Base-by-base conservation (phyloP, 2,329 filamentous ascomycete species). In the Trichoderma sp. region DNA sequence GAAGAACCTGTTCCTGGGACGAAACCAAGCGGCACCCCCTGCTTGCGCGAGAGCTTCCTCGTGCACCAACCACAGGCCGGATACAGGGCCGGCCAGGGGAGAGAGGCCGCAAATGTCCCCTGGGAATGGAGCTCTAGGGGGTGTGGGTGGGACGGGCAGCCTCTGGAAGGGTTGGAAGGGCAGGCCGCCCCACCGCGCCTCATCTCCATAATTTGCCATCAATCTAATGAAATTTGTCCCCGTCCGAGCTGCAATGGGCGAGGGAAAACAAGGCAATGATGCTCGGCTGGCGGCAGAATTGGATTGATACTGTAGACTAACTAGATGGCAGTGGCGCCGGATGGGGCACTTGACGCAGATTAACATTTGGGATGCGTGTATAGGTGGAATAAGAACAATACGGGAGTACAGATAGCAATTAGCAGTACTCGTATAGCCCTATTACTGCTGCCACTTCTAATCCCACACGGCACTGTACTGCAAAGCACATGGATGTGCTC, bases 1-100 rank as follows among this genome's bases (percentile, higher is more conserved):
- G 76, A 76, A 72, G 68, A 72, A 62, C 68, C 64, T 62, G 61
- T 36, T 58, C 32, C 68, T 58, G 58, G 68, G 68, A 72, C 71
- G 71, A 73, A 71, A 71, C 68, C 66, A 61, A 30, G 66, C 71
- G 67, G 47, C 58, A 64, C 62, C 71, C 71, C 71, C 63, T 71
- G 71, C 71, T 17, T 55, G 62, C 66, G 26, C 59, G 61, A 58
- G 59, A 62, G 55, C 59, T 68, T 43, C 64, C 67, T 55, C 61
- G 28, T 66, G 55, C 66, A 61, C 71, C 71, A 72, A 72, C 39
- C 39, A 69, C 30, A 68, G 61, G 67, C 67, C 57, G 34, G 23
- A n/a, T 50, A 61, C 66, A 66, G 68, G 66, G 50, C 50, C 57
- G 4, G 53, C 66, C 71, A 72, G 66, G 71, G 71, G 71, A 34